Conservation (phyloP, 1,284 basidiomycete species). For the Rhodotorula sp. region DNA sequence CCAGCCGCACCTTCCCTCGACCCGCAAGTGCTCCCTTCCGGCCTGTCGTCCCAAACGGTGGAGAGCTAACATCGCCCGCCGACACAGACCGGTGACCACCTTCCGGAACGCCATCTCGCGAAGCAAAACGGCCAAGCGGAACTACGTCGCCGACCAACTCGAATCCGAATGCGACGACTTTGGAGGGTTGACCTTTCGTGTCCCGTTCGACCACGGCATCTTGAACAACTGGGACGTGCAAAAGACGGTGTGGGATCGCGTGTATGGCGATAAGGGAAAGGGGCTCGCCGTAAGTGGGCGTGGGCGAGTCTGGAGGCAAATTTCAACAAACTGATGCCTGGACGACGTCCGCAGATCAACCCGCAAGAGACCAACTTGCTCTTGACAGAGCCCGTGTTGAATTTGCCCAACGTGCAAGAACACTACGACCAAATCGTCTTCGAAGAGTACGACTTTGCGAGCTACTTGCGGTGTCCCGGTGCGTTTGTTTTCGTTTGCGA, state of each 20-base stretch:
- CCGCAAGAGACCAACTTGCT: constrained; percentile 65
- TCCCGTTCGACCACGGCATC: constrained; percentile 86
- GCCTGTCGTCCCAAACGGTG: too few species aligned
- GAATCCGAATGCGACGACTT: constrained; percentile 66
- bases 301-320: not conserved
- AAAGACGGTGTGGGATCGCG: constrained; percentile 83
- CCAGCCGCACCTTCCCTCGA: not conserved
- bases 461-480: constrained; percentile 79
- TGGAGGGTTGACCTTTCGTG: constrained; percentile 71
- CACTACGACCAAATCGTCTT: constrained; percentile 92
- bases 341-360: not conserved
- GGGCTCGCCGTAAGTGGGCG: constrained; percentile 20
- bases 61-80: not conserved
- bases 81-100: constrained; percentile 45
- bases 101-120: constrained; percentile 76
- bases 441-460: constrained; percentile 90
- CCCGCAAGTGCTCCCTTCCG: not conserved
- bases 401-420: constrained; percentile 84
- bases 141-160: constrained; percentile 79
- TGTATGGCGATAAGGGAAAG: constrained; percentile 61
- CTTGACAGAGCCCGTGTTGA: constrained; percentile 91
- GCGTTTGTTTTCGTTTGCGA: constrained; percentile 48
- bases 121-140: constrained; percentile 72
- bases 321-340: not conserved
- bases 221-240: constrained; percentile 89